These are phyloP conservation scores for Botrytis medusae DNA, from an alignment of 2,329 filamentous ascomycete species.

Conservation along the genomic window DNA sequence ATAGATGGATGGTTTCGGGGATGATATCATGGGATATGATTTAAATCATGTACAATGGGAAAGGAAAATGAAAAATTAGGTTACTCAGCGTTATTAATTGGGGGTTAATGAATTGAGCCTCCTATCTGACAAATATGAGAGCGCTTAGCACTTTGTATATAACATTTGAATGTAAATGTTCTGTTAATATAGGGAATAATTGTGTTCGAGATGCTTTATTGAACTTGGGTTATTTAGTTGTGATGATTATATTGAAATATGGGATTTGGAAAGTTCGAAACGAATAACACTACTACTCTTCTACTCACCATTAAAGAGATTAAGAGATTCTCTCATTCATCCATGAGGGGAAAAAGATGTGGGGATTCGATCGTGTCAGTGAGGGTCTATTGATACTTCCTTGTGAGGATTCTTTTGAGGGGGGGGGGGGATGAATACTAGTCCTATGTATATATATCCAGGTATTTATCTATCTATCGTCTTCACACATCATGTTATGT, in stretches of 20 bases:
- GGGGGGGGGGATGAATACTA: too few species aligned
- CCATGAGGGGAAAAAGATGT: too few species aligned
- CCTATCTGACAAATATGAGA: not conserved
- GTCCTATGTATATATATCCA: too few species aligned
- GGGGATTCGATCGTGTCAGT: too few species aligned
- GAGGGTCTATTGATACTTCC: too few species aligned
- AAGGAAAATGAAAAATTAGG: not conserved
- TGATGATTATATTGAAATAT: not conserved
- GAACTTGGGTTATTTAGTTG: not conserved
- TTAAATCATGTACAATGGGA: not conserved
- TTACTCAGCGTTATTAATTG: not conserved
- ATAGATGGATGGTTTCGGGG: not conserved
- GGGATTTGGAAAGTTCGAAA: not conserved
- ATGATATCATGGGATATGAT: slow-evolving; percentile 4
- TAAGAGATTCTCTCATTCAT: too few species aligned
- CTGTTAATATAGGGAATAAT: not conserved
- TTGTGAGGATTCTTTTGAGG: too few species aligned
- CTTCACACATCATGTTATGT: too few species aligned
- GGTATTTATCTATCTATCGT: too few species aligned
- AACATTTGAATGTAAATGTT: not conserved
- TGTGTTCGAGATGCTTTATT: not conserved
- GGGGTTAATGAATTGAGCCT: not conserved
- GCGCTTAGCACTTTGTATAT: not conserved
- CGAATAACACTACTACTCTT: not conserved
- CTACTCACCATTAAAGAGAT: too few species aligned